phyloP scores from a whole-genome alignment of 495 filamentous ascomycete species.

The Talaromyces borbonicus region DNA sequence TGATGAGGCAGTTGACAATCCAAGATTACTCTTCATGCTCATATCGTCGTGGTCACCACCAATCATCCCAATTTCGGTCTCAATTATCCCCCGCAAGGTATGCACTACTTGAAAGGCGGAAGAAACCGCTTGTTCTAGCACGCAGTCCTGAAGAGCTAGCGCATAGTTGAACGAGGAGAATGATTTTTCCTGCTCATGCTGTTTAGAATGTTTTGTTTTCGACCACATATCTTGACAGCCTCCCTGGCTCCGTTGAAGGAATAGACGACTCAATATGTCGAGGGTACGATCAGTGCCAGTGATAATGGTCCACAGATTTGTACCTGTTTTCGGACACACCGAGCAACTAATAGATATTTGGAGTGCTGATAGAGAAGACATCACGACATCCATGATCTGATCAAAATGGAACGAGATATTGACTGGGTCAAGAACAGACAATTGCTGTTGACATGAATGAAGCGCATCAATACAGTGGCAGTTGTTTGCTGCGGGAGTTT shows the following conservation, averaged over 20 bases:
- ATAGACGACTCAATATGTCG: conserved; percentile 28
- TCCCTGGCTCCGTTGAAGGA: conserved; percentile 19
- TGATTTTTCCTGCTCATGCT: neutral
- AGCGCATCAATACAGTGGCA: conserved; percentile 31
- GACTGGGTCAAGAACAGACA: conserved; percentile 25
- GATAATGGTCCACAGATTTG: conserved; percentile 22
- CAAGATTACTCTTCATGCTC: neutral
- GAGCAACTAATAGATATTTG: conserved; percentile 28
- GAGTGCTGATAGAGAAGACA: conserved; percentile 23
- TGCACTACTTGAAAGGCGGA: neutral
- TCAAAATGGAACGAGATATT: conserved; percentile 26
- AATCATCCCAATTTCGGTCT: neutral
- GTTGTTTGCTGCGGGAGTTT: conserved; percentile 14
- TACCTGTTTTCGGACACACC: conserved; percentile 26
- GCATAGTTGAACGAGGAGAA: neutral
- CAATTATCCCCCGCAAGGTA: neutral
- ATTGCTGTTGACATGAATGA: conserved; percentile 24
- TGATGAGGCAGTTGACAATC: neutral
- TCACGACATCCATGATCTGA: conserved; percentile 27
- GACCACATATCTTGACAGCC: neutral
- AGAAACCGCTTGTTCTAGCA: neutral
- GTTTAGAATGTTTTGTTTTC: neutral
- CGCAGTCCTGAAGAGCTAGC: neutral
- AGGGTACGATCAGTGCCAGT: conserved; percentile 26
- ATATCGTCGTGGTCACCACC: neutral